Evolutionary conservation across 2,329 filamentous ascomycete species (phyloP).

Genomic region (Curvularia sp.): DNA sequence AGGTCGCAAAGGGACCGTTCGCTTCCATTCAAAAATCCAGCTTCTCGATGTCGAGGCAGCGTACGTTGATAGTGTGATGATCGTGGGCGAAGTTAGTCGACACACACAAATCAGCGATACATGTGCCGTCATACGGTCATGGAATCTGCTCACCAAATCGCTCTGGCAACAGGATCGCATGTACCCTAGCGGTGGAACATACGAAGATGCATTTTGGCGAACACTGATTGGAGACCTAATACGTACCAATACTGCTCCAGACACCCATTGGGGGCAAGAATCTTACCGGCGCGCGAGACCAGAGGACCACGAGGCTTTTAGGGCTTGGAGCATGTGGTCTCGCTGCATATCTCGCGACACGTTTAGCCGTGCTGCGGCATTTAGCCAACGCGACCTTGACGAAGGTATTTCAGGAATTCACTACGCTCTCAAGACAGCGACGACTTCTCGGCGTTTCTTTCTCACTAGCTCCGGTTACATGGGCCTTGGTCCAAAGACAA

Average conservation of each 20-base stretch:
- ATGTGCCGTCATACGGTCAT: slow-evolving; percentile 22
- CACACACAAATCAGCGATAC: slow-evolving; percentile 32
- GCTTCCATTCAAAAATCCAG: not conserved
- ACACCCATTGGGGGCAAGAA: not conserved
- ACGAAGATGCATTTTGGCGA: slow-evolving; percentile 29
- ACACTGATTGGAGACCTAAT: slow-evolving; percentile 25
- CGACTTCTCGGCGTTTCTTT: slow-evolving; percentile 30
- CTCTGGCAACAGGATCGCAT: not conserved
- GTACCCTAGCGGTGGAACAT: slow-evolving; percentile 24
- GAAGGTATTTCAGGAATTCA: slow-evolving; percentile 26
- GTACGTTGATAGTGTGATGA: slow-evolving; percentile 20
- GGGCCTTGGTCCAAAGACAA: slow-evolving; percentile 28
- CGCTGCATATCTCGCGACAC: slow-evolving; percentile 34
- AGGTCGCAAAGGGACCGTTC: slow-evolving; percentile 7
- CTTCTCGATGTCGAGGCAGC: slow-evolving; percentile 21
- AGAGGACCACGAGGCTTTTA: slow-evolving; percentile 21
- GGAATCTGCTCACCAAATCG: slow-evolving; percentile 18
- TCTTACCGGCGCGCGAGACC: slow-evolving; percentile 21
- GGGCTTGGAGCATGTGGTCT: slow-evolving; percentile 30
- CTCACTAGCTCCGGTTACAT: slow-evolving; percentile 29
- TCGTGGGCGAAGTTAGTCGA: slow-evolving; percentile 23
- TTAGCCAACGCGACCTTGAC: slow-evolving; percentile 26
- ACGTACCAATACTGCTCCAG: slow-evolving; percentile 4
- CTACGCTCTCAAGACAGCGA: slow-evolving; percentile 27
- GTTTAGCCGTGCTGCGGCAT: slow-evolving; percentile 18